Percentiles rank a stretch among this genome's conserved stretches.
These are phyloP conservation scores for Setaria viridis DNA, from an alignment of 202 grass and related monocot genomes.

Conservation along the genomic window DNA sequence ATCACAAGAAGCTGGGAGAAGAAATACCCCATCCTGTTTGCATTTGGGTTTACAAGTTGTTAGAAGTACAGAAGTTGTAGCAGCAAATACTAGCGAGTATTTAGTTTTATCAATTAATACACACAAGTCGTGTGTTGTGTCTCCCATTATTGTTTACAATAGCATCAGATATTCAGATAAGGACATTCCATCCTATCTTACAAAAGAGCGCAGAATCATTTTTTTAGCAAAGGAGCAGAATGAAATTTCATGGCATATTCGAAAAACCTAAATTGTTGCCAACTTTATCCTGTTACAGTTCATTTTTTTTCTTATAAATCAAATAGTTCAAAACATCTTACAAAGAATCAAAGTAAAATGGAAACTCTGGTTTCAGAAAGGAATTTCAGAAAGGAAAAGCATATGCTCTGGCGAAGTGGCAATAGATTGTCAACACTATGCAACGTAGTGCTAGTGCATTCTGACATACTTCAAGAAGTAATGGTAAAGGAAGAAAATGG, in stretches of 20 bases:
- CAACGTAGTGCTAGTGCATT: background rate
- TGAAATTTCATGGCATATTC: background rate
- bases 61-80: constrained; percentile 18
- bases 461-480: background rate
- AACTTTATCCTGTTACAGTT: constrained; percentile 5
- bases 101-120: constrained; percentile 12
- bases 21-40: constrained; percentile 84
- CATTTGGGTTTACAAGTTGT: constrained; percentile 24
- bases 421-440: background rate
- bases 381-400: background rate
- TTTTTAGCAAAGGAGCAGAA: background rate
- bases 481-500: background rate
- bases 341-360: background rate
- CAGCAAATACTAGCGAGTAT: background rate
- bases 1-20: constrained; percentile 90
- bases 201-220: background rate
- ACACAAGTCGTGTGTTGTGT: background rate
- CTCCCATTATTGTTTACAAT: background rate
- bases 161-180: background rate
- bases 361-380: background rate
- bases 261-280: background rate
- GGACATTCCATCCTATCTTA: background rate
- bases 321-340: background rate
- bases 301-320: background rate
- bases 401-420: background rate